phyloP scores from a whole-genome alignment of 495 filamentous ascomycete genomes.

The Podospora bellae-mahoneyi region DNA sequence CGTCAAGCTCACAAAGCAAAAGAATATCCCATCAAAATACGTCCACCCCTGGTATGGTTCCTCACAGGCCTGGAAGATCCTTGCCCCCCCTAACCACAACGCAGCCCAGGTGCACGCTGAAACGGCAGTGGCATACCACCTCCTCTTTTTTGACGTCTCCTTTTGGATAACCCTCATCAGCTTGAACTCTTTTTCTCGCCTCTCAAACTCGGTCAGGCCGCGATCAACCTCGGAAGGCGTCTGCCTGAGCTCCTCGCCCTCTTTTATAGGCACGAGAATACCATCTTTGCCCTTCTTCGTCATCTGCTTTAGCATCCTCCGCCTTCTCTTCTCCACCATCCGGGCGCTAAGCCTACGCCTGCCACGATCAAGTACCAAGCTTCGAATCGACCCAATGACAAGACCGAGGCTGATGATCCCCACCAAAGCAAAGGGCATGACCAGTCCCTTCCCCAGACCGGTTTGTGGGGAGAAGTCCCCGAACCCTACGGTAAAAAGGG shows the following conservation, averaged over 20 bases:
- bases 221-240: neutral
- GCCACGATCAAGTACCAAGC: constrained; percentile 73
- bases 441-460: constrained; percentile 55
- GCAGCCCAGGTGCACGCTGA: constrained; percentile 64
- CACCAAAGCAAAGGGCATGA: constrained; percentile 77
- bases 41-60: constrained; percentile 55
- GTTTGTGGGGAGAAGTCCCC: constrained; percentile 63
- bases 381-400: constrained; percentile 77
- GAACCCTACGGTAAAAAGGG: constrained; percentile 79
- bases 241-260: constrained; percentile 8
- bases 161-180: constrained; percentile 79
- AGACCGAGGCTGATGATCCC: constrained; percentile 82
- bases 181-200: constrained; percentile 70
- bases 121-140: constrained; percentile 64
- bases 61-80: constrained; percentile 58
- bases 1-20: constrained; percentile 70
- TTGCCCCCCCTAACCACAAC: constrained; percentile 76
- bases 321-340: constrained; percentile 66
- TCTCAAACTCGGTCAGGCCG: constrained; percentile 51
- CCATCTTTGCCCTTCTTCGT: constrained; percentile 44
- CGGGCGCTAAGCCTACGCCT: constrained; percentile 65
- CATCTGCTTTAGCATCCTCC: constrained; percentile 52
- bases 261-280: constrained; percentile 49
- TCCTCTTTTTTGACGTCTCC: constrained; percentile 57
- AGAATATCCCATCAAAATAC: constrained; percentile 82